These are phyloP conservation scores for Ajuga reptans DNA, from an alignment of 305 asterid species.

Conservation along the genomic window DNA sequence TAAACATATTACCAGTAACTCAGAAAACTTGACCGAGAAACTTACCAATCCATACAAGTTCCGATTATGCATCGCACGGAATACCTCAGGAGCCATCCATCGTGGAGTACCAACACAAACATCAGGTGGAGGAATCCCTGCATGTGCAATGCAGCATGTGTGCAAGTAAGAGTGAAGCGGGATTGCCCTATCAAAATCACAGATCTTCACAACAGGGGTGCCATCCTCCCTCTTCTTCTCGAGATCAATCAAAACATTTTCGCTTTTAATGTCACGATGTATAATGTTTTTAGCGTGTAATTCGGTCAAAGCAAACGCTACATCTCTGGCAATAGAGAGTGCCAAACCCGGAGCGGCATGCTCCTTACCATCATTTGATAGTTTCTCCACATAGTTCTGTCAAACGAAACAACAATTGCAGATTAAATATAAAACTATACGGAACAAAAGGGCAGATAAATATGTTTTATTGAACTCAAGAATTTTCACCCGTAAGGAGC, in stretches of 20 bases:
- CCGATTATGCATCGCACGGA: conserved; percentile 41
- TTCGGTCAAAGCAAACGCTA: conserved; percentile 25
- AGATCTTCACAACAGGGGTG: conserved; percentile 70
- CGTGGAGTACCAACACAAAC: conserved; percentile 90
- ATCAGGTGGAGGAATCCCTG: conserved; percentile 72
- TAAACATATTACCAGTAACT: not conserved
- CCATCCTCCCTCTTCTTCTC: conserved; percentile 57
- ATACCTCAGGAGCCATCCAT: conserved; percentile 98
- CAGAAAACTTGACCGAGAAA: not conserved
- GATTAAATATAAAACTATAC: conserved; percentile 2
- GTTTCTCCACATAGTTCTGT: conserved; percentile 66
- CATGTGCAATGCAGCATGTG: conserved; percentile 78
- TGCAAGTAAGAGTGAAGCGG: conserved; percentile 71
- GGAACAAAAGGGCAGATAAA: not conserved
- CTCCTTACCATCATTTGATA: conserved; percentile 50
- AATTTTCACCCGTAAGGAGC: conserved; percentile 59
- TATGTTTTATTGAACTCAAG: conserved; percentile 5
- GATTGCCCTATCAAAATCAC: conserved; percentile 80
- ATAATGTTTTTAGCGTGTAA: conserved; percentile 51
- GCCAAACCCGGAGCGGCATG: conserved; percentile 38
- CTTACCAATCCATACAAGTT: conserved; percentile 77
- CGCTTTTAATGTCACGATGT: conserved; percentile 87
- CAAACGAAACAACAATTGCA: conserved; percentile 11
- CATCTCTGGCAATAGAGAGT: conserved; percentile 23
- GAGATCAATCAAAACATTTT: conserved; percentile 67